Conservation (phyloP, 2,329 filamentous ascomycete genomes). For the Colletotrichum sp. region DNA sequence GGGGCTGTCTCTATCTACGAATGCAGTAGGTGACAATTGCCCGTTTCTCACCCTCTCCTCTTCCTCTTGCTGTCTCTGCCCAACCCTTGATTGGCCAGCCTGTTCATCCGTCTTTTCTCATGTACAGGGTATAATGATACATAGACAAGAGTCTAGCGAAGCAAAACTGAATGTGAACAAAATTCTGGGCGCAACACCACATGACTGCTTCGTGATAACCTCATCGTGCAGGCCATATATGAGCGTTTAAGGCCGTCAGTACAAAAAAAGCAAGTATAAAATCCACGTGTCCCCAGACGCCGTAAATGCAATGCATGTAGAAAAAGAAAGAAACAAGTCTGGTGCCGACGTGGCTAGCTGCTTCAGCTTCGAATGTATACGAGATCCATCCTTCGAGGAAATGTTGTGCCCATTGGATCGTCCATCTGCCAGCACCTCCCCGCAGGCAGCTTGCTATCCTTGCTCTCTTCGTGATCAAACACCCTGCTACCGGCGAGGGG, state of each 20-base stretch:
- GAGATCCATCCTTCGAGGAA: slow-evolving; percentile 42
- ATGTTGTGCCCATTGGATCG: slow-evolving; percentile 36
- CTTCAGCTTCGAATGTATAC: slow-evolving; percentile 30
- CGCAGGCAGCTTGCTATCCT: slow-evolving; percentile 28
- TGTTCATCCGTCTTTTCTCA: slow-evolving; percentile 8
- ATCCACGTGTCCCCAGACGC: not conserved
- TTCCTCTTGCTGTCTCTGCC: not conserved
- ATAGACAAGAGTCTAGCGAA: not conserved
- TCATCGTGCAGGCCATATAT: not conserved
- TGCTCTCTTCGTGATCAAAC: slow-evolving; percentile 29
- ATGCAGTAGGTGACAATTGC: not conserved
- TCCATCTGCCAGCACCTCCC: slow-evolving; percentile 36
- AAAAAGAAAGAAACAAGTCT: not conserved
- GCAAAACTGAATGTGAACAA: not conserved
- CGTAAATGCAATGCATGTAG: slow-evolving; percentile 5
- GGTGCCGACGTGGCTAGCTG: not conserved
- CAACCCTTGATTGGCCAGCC: not conserved
- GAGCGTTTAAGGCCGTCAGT: not conserved
- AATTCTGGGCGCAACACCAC: not conserved
- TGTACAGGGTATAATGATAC: slow-evolving; percentile 20
- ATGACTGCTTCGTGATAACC: not conserved
- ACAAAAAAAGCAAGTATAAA: not conserved
- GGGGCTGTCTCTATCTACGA: not conserved
- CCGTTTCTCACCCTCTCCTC: not conserved
- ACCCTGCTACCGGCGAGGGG: slow-evolving; percentile 34